These are phyloP conservation scores for Dictyostelium brefeldianum DNA, from an alignment of 78 protist species.

Conservation along the genomic window DNA sequence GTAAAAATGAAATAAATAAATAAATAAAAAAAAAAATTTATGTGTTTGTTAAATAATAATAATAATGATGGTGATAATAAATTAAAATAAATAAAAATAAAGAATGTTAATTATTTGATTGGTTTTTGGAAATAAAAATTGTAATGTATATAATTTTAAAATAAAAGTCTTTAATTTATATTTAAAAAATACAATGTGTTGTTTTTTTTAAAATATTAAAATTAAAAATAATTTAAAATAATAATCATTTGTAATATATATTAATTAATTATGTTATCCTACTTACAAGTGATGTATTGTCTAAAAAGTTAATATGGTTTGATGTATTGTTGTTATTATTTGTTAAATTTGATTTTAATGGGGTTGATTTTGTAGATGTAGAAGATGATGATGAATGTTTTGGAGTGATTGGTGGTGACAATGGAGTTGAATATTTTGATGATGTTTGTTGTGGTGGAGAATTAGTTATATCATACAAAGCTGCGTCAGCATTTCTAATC, in stretches of 20 bases:
- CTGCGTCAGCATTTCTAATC: slow-evolving; percentile 52
- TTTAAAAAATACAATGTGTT: too few species aligned
- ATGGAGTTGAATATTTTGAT: not conserved
- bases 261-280: not conserved
- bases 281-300: slow-evolving; percentile 35
- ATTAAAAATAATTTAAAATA: not conserved
- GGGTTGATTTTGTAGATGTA: slow-evolving; percentile 23
- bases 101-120: too few species aligned
- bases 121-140: too few species aligned
- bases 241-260: not conserved
- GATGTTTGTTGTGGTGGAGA: slow-evolving; percentile 13
- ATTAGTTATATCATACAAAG: slow-evolving; percentile 24
- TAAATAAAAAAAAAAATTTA: not conserved
- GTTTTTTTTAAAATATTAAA: too few species aligned
- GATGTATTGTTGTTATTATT: not conserved
- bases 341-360: slow-evolving; percentile 1
- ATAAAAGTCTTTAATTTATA: too few species aligned
- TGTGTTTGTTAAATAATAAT: too few species aligned
- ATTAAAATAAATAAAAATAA: too few species aligned
- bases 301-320: slow-evolving; percentile 10
- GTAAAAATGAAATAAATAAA: not conserved
- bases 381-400: not conserved
- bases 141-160: too few species aligned
- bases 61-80: too few species aligned
- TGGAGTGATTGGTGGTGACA: not conserved